Percentiles rank a stretch among this genome's conserved stretches.
Evolutionary conservation across 768 basidiomycete genomes (phyloP).

Genomic region (Amanita pseudoporphyria): DNA sequence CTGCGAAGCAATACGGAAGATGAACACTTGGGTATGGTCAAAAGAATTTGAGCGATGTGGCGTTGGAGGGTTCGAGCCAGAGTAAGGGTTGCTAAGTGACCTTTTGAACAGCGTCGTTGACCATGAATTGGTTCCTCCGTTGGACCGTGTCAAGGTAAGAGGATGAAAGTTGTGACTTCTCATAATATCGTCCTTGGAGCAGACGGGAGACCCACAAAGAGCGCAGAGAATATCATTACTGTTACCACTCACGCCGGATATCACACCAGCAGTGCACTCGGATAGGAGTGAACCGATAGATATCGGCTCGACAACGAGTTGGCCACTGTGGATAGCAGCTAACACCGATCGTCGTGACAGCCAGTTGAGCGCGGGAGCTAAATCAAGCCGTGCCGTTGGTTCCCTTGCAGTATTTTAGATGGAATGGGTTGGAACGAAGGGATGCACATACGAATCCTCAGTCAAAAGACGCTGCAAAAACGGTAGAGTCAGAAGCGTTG

Average conservation of each 20-base stretch:
- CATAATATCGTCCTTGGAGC: conserved; percentile 24
- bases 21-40: conserved; percentile 42
- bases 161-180: conserved; percentile 23
- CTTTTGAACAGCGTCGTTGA: conserved; percentile 55
- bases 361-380: conserved; percentile 93
- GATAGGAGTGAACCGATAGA: conserved; percentile 49
- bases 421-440: conserved; percentile 2
- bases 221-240: conserved; percentile 60
- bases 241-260: conserved; percentile 29
- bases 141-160: conserved; percentile 20
- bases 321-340: conserved; percentile 77
- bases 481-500: conserved; percentile 66
- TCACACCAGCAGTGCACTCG: conserved; percentile 33
- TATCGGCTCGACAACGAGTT: conserved; percentile 84
- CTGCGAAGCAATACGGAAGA: conserved; percentile 49
- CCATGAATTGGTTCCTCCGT: conserved; percentile 32
- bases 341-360: conserved; percentile 80
- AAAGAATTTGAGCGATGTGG: conserved; percentile 19
- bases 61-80: conserved; percentile 22
- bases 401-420: conserved; percentile 43
- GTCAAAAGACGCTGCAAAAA: conserved; percentile 65
- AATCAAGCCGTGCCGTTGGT: conserved; percentile 83
- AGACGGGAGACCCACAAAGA: conserved; percentile 61
- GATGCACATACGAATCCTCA: conserved; percentile 74
- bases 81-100: conserved; percentile 10